Evolutionary conservation across 106 monocot species (phyloP).

Genomic region (Platanthera guangdongensis): DNA sequence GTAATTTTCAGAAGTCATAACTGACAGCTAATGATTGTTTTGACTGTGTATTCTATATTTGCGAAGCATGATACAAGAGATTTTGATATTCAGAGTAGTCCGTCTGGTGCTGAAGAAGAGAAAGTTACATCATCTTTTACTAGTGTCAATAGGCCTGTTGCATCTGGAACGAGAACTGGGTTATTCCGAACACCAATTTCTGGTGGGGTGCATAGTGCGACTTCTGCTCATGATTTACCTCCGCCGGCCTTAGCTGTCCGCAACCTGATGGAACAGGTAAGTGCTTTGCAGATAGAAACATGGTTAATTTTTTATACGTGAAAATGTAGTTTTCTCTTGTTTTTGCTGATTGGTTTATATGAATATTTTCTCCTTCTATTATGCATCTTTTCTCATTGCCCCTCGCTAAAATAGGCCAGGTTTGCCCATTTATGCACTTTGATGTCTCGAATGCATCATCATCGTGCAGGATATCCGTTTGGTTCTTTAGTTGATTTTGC

Average conservation of each 20-base stretch:
- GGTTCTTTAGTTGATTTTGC: constrained; percentile 95
- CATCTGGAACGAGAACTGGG: constrained; percentile 42
- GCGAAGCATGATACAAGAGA: too few species aligned
- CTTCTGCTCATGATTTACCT: constrained; percentile 66
- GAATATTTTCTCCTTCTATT: background rate
- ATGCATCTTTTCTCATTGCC: background rate
- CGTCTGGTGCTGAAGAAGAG: background rate
- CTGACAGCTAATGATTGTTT: too few species aligned
- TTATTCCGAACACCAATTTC: constrained; percentile 69
- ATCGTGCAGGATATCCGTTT: constrained; percentile 80
- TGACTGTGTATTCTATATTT: too few species aligned
- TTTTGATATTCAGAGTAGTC: too few species aligned
- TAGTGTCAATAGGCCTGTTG: constrained; percentile 16
- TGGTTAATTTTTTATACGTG: background rate
- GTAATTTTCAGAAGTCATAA: too few species aligned
- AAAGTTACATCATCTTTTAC: background rate
- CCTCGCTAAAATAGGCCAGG: constrained; percentile 40
- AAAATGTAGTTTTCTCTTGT: background rate
- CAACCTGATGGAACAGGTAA: constrained; percentile 75
- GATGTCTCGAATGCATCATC: constrained; percentile 96
- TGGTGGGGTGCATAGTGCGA: constrained; percentile 76
- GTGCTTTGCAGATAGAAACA: background rate
- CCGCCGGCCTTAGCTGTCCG: constrained; percentile 69
- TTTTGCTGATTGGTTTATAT: background rate
- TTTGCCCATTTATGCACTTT: constrained; percentile 88